phyloP scores from a whole-genome alignment of 2,329 filamentous ascomycete species.

The Microsporum ferrugineum region DNA sequence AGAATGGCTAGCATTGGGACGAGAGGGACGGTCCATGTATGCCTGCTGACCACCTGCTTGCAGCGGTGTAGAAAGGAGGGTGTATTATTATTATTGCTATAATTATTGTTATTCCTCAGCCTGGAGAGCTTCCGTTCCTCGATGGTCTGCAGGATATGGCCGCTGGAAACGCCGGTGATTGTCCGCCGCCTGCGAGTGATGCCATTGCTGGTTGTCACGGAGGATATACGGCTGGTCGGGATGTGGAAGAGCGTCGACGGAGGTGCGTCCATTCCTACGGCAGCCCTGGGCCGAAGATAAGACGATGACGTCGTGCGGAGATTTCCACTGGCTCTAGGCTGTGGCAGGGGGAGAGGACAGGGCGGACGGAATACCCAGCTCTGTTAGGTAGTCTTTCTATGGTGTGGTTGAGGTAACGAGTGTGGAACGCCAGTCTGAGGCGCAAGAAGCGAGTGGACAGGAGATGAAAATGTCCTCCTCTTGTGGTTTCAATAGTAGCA shows the following conservation, averaged over 20 bases:
- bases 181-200: background rate
- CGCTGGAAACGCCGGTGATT: background rate
- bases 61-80: constrained; percentile 35
- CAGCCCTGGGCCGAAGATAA: background rate
- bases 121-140: constrained; percentile 21
- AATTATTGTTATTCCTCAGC: constrained; percentile 20
- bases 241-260: background rate
- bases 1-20: constrained; percentile 54
- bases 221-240: background rate
- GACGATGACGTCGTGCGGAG: background rate
- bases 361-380: background rate
- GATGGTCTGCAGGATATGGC: background rate
- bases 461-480: background rate
- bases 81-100: constrained; percentile 18
- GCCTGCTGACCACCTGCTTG: constrained; percentile 33
- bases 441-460: background rate
- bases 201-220: background rate
- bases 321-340: background rate
- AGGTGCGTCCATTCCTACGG: background rate
- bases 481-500: background rate
- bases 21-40: constrained; percentile 58
- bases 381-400: no score
- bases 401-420: no score
- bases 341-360: background rate
- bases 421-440: no score